Conservation (phyloP, 495 filamentous ascomycete genomes). For the Hyaloscypha hepaticicola region DNA sequence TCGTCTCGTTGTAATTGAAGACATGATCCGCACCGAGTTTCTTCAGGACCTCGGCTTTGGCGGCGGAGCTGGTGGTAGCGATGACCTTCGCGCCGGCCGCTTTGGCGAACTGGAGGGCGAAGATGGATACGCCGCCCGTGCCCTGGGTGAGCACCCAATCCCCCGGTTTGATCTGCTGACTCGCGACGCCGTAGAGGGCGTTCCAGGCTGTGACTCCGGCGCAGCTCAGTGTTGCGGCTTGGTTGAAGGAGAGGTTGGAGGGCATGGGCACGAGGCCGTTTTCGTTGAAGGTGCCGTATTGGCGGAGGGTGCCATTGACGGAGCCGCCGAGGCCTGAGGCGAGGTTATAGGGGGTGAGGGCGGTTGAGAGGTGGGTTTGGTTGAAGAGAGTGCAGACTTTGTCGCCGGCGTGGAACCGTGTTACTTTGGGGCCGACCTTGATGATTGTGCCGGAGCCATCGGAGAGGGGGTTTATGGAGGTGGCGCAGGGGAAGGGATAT, state of each 20-base stretch:
- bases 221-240: conserved; percentile 68
- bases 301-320: conserved; percentile 67
- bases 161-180: conserved; percentile 60
- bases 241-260: conserved; percentile 56
- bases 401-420: conserved; percentile 61
- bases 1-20: conserved; percentile 70
- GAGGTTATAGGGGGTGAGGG: conserved; percentile 43
- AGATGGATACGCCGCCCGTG: conserved; percentile 79
- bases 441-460: conserved; percentile 77
- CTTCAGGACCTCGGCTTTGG: conserved; percentile 66
- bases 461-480: conserved; percentile 67
- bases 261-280: conserved; percentile 67
- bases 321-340: conserved; percentile 66
- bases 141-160: conserved; percentile 75
- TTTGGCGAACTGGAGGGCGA: conserved; percentile 82
- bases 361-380: conserved; percentile 67
- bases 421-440: conserved; percentile 64
- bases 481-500: conserved; percentile 62
- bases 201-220: conserved; percentile 84
- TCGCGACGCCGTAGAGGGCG: conserved; percentile 64
- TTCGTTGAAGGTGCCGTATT: conserved; percentile 72
- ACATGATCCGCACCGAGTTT: conserved; percentile 74
- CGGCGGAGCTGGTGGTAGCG: conserved; percentile 68
- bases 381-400: conserved; percentile 77
- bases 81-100: conserved; percentile 80